phyloP scores from a whole-genome alignment of 176 grass and related monocot species.

The Oryza rufipogon region DNA sequence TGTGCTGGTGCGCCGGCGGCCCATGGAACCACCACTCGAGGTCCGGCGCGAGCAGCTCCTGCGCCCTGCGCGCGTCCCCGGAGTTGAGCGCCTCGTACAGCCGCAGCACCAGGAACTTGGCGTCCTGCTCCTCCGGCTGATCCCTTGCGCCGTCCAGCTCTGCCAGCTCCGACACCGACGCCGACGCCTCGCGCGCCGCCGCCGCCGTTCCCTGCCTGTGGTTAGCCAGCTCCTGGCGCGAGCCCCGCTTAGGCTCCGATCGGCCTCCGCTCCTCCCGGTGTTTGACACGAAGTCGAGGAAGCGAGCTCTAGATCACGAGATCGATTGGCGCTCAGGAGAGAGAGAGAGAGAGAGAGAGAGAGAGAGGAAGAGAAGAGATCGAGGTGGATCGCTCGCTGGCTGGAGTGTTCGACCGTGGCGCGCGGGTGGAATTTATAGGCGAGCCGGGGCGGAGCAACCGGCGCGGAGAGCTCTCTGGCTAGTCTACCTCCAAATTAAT shows the following conservation, averaged over 20 bases:
- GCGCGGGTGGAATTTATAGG: background rate
- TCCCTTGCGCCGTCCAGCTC: slow-evolving; percentile 4
- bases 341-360: background rate
- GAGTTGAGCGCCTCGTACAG: slow-evolving; percentile 75
- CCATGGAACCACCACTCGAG: slow-evolving; percentile 99
- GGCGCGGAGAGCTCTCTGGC: background rate
- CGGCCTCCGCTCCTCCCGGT: background rate
- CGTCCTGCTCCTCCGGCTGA: slow-evolving; percentile 53
- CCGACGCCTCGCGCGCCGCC: slow-evolving; percentile 4
- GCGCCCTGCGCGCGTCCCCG: slow-evolving; percentile 58
- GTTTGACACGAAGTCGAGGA: background rate
- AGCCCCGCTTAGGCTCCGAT: slow-evolving; percentile 59
- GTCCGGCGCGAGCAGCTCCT: slow-evolving; percentile 71
- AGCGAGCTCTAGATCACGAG: background rate
- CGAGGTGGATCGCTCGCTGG: too few species aligned
- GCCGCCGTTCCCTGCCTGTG: slow-evolving; percentile 30
- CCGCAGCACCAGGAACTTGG: slow-evolving; percentile 57
- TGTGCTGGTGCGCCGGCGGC: slow-evolving; percentile 73
- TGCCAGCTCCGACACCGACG: slow-evolving; percentile 35
- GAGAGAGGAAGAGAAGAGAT: background rate
- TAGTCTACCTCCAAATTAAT: background rate
- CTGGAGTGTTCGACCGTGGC: background rate
- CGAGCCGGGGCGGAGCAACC: background rate
- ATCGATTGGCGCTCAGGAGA: background rate
- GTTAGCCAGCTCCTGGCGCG: slow-evolving; percentile 86